Evolutionary conservation across 1,139 yeast species (phyloP).

Genomic region (Pichia sorboxylosa): DNA sequence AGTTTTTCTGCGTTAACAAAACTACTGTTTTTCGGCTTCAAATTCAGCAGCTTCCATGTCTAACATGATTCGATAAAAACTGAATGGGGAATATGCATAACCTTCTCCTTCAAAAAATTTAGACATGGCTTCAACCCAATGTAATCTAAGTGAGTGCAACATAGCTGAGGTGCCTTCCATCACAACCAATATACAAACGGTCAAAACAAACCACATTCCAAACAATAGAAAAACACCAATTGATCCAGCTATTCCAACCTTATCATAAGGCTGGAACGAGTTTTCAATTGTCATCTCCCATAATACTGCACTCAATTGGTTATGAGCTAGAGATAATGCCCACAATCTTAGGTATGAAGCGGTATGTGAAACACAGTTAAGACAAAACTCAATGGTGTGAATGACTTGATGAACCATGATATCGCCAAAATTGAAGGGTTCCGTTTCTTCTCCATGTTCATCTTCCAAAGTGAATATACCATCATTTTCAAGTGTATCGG

Average conservation of each 20-base stretch:
- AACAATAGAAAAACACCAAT: conserved; percentile 65
- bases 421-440: conserved; percentile 72
- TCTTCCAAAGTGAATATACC: conserved; percentile 4
- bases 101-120: conserved; percentile 97
- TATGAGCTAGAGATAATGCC: conserved; percentile 97
- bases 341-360: conserved; percentile 93
- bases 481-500: not conserved
- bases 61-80: conserved; percentile 31
- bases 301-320: conserved; percentile 84
- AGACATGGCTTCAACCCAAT: conserved; percentile 97
- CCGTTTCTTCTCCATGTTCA: conserved; percentile 35
- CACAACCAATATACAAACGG: conserved; percentile 80
- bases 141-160: conserved; percentile 69
- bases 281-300: conserved; percentile 92
- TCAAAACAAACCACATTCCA: conserved; percentile 89
- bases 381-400: conserved; percentile 95
- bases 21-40: conserved; percentile 4
- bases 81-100: conserved; percentile 72
- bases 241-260: conserved; percentile 54
- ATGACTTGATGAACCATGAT: conserved; percentile 95
- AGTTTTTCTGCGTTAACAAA: too few species aligned
- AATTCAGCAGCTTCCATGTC: conserved; percentile 10
- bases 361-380: conserved; percentile 94
- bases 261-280: conserved; percentile 50
- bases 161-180: conserved; percentile 99